phyloP scores from a whole-genome alignment of 306 rosid genomes.

The Sindora glabra region DNA sequence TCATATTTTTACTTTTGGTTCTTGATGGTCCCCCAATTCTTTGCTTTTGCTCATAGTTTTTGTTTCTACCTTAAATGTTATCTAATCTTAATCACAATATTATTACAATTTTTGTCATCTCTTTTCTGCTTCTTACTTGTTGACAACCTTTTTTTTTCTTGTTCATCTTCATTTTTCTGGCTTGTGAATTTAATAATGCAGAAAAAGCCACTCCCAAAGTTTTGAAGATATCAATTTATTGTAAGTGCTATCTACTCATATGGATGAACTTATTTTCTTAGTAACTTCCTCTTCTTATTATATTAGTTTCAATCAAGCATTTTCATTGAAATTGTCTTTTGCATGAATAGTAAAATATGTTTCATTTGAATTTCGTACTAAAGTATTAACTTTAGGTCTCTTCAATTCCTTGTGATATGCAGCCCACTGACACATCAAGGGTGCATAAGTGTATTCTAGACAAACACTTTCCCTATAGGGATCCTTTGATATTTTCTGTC shows the following conservation, averaged over 20 bases:
- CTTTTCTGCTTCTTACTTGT: neutral
- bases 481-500: neutral
- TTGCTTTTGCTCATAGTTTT: too few relatives aligned
- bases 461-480: constrained; percentile 94
- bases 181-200: constrained; percentile 35
- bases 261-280: neutral
- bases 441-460: constrained; percentile 94
- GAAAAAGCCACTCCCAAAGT: constrained; percentile 90
- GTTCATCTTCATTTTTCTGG: constrained; percentile 20
- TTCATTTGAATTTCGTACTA: neutral
- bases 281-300: neutral
- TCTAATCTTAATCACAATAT: neutral
- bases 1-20: too few relatives aligned
- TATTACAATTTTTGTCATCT: neutral
- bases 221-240: constrained; percentile 86
- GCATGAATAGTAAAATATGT: neutral
- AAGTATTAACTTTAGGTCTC: neutral
- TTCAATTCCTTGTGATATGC: constrained; percentile 30
- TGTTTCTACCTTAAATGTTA: too few relatives aligned
- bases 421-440: constrained; percentile 82
- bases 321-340: neutral
- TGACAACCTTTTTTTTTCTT: neutral
- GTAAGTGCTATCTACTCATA: too few relatives aligned
- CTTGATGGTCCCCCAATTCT: too few relatives aligned
- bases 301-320: neutral